Base-by-base conservation (phyloP, 164 flowering plant genomes). In the Brasenia schreberi region DNA sequence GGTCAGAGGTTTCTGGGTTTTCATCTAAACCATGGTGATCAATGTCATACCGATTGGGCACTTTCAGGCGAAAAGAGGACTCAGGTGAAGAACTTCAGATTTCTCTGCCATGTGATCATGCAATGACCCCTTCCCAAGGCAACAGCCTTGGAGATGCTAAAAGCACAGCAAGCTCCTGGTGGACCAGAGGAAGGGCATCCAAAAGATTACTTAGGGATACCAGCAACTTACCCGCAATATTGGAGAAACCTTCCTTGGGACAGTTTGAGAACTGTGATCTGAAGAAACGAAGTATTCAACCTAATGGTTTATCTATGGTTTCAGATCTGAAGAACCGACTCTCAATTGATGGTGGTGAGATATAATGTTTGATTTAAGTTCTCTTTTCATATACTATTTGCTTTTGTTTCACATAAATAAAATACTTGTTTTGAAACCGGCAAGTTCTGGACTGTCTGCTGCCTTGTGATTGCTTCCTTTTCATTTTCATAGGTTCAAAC, bases 31-130 rank as follows among this genome's bases (percentile, higher is more conserved):
- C n/a, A 19, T 63, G 60, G 19, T 11, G 62, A 23, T 19, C 19
- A 18, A 19, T 4, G 45, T 61, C 17, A 66, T 62, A 3, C 69
- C 44, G 11, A 49, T 12, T 63, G 43, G 68, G n/a, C 7, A 68
- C 56, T 71, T 64, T 72, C 81, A 83, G 85, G 76, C 74, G 73
- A 56, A 19, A 5, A 75, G 79, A 65, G 65, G 67, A 69, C 70
- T 49, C 18, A 68, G 42, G 3, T 19, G 64, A 63, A 49, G 76
- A 70, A 18, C 66, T 27, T 27, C 74, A 43, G 61, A 53, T 68
- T 72, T 45, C 72, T 58, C 58, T 7, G 39, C 71, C 68, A 44
- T 61, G 18, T 65, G 76, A 62, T 27, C 63, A 69, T 65, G 70
- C 60, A 64, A 68, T 70, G 64, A 45, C 64, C 68, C 70, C 67